Percentiles rank a stretch among this genome's conserved stretches.
phyloP scores from a whole-genome alignment of 306 rosid genomes.

The Potentilla sterilis region DNA sequence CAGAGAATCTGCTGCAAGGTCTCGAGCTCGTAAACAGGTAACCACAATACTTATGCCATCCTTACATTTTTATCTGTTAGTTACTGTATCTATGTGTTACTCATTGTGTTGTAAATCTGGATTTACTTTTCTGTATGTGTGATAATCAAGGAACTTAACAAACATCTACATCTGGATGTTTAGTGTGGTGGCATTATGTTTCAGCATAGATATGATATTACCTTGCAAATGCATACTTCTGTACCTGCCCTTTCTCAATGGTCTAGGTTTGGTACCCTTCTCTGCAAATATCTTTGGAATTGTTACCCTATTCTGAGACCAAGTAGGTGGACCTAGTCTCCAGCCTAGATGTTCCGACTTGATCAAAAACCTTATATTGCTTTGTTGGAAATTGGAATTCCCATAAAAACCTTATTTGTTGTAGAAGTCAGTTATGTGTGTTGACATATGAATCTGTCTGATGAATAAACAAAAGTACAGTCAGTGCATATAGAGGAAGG shows the following conservation, averaged over 20 bases:
- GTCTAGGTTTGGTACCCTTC: too few species aligned
- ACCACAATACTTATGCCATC: slow-evolving; percentile 4
- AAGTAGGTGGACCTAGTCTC: not conserved
- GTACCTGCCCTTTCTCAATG: too few species aligned
- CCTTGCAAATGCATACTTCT: slow-evolving; percentile 2
- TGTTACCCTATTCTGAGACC: not conserved
- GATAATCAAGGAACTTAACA: not conserved
- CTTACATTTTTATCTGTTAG: slow-evolving; percentile 12
- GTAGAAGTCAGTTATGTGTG: not conserved
- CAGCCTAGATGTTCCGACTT: not conserved
- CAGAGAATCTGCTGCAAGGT: slow-evolving; percentile 96
- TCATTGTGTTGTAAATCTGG: not conserved
- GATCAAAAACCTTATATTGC: not conserved
- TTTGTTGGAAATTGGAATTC: not conserved
- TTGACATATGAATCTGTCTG: not conserved
- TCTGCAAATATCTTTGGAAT: not conserved
- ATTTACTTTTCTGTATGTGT: not conserved
- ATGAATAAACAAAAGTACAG: not conserved
- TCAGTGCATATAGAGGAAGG: not conserved
- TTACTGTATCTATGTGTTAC: slow-evolving; percentile 4
- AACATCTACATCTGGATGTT: slow-evolving; percentile 4
- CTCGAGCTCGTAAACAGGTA: slow-evolving; percentile 99
- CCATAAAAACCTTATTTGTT: not conserved
- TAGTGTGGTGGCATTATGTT: slow-evolving; percentile 4
- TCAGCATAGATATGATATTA: not conserved